These are phyloP conservation scores for Massarina eburnea DNA, from an alignment of 2,329 filamentous ascomycete species.

Conservation along the genomic window DNA sequence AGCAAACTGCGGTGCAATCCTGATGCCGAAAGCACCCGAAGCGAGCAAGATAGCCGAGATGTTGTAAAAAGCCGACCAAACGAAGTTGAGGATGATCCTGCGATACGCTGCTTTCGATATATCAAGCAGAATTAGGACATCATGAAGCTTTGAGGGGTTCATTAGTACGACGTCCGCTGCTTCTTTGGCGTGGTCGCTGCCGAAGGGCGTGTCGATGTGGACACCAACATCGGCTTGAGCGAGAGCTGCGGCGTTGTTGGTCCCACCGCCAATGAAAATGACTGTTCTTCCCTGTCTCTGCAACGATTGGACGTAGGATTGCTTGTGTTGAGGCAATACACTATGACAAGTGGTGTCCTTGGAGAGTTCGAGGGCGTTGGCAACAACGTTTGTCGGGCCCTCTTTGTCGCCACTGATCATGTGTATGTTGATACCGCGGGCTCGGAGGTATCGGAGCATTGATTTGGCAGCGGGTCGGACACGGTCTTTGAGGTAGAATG, in stretches of 20 bases:
- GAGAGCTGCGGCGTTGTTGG: constrained; percentile 75
- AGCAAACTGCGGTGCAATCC: constrained; percentile 65
- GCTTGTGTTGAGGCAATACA: constrained; percentile 58
- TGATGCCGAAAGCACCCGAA: constrained; percentile 56
- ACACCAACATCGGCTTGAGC: constrained; percentile 71
- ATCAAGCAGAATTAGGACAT: constrained; percentile 61
- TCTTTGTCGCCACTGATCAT: constrained; percentile 61
- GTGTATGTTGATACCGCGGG: constrained; percentile 53
- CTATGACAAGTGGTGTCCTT: constrained; percentile 45
- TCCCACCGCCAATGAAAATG: constrained; percentile 76
- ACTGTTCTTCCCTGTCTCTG: constrained; percentile 46
- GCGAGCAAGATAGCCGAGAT: constrained; percentile 67
- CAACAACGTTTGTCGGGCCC: constrained; percentile 53
- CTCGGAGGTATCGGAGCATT: constrained; percentile 54
- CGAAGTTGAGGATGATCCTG: constrained; percentile 64
- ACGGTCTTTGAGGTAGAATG: constrained; percentile 54
- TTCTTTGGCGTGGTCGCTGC: constrained; percentile 61
- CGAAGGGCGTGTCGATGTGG: constrained; percentile 59
- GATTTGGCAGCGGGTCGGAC: constrained; percentile 54
- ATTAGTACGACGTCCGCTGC: constrained; percentile 72
- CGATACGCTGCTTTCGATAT: constrained; percentile 48
- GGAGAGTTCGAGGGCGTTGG: constrained; percentile 42
- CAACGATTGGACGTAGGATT: constrained; percentile 50
- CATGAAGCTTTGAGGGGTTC: constrained; percentile 53
- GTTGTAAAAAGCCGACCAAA: constrained; percentile 72